Percentiles rank a stretch among this genome's conserved stretches.
Evolutionary conservation across 352 stramenopile genomes (phyloP).

Genomic region (Globisporangium spinosum): DNA sequence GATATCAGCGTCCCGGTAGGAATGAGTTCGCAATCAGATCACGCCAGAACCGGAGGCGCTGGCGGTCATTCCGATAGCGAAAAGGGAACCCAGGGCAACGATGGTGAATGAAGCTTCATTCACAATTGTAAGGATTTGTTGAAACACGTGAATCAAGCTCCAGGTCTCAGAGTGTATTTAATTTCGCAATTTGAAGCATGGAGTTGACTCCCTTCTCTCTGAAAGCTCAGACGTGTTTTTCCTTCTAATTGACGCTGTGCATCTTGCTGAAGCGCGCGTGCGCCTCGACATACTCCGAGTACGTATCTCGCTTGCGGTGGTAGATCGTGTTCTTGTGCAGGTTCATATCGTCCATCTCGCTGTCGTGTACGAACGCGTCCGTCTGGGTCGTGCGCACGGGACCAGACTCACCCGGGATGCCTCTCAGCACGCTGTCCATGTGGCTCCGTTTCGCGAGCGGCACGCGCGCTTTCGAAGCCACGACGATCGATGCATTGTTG

Average conservation of each 20-base stretch:
- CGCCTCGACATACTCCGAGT: slow-evolving; percentile 88
- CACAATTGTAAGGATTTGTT: background rate
- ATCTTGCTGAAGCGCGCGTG: slow-evolving; percentile 87
- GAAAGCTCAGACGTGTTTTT: background rate
- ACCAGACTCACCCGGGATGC: slow-evolving; percentile 38
- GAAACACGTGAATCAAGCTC: background rate
- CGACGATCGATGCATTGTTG: slow-evolving; percentile 15
- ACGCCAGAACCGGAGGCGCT: background rate
- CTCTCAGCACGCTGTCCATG: slow-evolving; percentile 72
- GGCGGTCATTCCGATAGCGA: background rate
- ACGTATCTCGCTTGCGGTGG: slow-evolving; percentile 79
- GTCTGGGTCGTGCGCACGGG: slow-evolving; percentile 40
- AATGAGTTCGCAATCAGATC: background rate
- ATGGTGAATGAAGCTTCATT: background rate
- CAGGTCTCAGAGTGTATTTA: background rate
- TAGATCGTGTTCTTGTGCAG: slow-evolving; percentile 63
- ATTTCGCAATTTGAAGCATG: background rate
- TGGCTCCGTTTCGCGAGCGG: slow-evolving; percentile 68
- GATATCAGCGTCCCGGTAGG: background rate
- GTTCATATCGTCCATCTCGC: slow-evolving; percentile 81
- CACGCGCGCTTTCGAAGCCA: slow-evolving; percentile 29
- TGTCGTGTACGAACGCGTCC: slow-evolving; percentile 55
- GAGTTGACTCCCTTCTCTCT: background rate
- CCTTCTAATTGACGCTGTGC: slow-evolving; percentile 74
- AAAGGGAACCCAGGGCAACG: background rate